Conservation (phyloP, 2,329 filamentous ascomycete species). For the Fusarium nurragi region DNA sequence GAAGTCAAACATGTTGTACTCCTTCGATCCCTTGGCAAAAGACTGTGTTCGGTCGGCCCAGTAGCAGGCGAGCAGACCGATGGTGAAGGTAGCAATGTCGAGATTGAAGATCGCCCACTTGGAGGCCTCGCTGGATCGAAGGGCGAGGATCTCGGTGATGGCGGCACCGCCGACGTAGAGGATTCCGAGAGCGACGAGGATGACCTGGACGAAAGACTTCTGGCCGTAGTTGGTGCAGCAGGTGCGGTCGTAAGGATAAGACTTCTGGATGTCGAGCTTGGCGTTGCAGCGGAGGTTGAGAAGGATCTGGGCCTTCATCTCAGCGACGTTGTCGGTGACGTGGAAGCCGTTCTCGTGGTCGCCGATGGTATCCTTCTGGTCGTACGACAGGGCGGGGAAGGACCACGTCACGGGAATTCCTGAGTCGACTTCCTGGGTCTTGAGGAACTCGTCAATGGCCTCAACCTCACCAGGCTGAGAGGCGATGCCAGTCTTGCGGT, state of each 20-base stretch:
- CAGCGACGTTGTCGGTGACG: conserved; percentile 42
- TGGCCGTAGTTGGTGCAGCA: conserved; percentile 61
- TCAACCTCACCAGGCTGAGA: conserved; percentile 25
- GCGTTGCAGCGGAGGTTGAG: conserved; percentile 65
- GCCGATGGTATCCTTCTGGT: conserved; percentile 27
- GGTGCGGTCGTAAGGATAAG: conserved; percentile 58
- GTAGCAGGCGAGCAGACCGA: conserved; percentile 42
- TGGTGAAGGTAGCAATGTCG: conserved; percentile 38
- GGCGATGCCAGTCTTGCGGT: conserved; percentile 27
- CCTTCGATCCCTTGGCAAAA: conserved; percentile 43
- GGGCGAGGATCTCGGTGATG: conserved; percentile 18
- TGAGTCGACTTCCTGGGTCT: conserved; percentile 14
- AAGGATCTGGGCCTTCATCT: conserved; percentile 53
- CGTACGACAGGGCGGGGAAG: conserved; percentile 22
- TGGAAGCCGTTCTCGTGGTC: conserved; percentile 44
- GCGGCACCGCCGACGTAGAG: conserved; percentile 31
- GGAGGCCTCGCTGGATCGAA: conserved; percentile 21
- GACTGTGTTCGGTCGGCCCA: conserved; percentile 46
- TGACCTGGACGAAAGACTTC: conserved; percentile 37
- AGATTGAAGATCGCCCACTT: conserved; percentile 31
- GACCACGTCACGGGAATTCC: conserved; percentile 38
- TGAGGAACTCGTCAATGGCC: conserved; percentile 33
- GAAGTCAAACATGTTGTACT: conserved; percentile 38
- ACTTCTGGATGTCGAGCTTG: conserved; percentile 45
- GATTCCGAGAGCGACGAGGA: conserved; percentile 32